phyloP scores from a whole-genome alignment of 1,284 basidiomycete genomes.

The Puccinia polysora region DNA sequence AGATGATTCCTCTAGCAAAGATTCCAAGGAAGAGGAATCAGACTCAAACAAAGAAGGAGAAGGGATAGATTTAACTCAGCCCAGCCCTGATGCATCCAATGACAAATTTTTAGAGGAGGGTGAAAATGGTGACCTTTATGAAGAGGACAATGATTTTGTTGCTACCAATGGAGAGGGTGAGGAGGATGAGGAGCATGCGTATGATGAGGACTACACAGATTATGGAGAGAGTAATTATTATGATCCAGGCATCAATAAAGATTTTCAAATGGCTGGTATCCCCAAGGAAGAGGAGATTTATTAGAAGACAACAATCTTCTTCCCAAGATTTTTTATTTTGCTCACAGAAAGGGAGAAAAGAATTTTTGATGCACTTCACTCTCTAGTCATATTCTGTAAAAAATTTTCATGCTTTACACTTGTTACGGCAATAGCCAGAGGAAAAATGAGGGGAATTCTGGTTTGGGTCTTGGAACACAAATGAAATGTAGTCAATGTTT shows the following conservation, averaged over 20 bases:
- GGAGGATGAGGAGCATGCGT: neutral
- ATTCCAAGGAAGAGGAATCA: neutral
- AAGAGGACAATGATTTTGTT: constrained; percentile 2
- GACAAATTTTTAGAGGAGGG: neutral
- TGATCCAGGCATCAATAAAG: neutral
- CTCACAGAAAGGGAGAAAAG: too few species aligned
- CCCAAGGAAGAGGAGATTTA: neutral
- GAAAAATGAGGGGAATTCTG: too few species aligned
- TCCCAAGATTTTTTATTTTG: too few species aligned
- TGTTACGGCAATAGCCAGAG: too few species aligned
- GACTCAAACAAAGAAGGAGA: neutral
- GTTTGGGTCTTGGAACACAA: too few species aligned
- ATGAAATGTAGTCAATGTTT: too few species aligned
- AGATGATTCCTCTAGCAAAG: neutral
- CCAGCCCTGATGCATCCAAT: neutral
- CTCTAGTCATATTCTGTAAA: too few species aligned
- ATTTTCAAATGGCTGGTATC: neutral
- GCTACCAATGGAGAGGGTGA: too few species aligned
- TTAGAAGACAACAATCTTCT: too few species aligned
- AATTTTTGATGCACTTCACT: too few species aligned
- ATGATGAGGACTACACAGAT: neutral
- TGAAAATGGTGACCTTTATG: neutral
- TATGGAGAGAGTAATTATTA: too few species aligned
- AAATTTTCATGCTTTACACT: too few species aligned
- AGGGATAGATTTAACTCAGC: constrained; percentile 3